Evolutionary conservation across 257 asterid species (phyloP), one percentile per base, ranked within the genome.

Genomic region (Salvia miltiorrhiza): DNA sequence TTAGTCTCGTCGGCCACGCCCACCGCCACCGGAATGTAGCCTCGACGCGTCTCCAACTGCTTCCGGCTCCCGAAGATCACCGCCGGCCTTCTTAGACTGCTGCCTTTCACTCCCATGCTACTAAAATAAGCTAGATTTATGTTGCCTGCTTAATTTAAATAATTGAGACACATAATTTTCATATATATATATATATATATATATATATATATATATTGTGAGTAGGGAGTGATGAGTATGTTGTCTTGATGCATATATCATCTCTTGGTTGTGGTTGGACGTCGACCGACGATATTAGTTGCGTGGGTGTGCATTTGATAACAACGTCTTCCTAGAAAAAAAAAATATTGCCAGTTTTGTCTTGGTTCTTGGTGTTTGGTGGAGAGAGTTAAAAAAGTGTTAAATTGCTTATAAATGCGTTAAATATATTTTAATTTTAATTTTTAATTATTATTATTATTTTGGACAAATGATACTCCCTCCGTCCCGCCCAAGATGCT

Each of bases 21-120:
- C 3, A 88, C 92, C 2, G 81, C 85, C 35, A 88, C 79, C 10
- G 90, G 95, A 47, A 88, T 63, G 59, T 83, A 88, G 0, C 92
- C 95, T 67, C 72, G 35, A 30, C 63, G 70, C 50, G n/a, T n/a
- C n/a, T n/a, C n/a, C n/a, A n/a, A n/a, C n/a, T n/a, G n/a, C n/a
- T 55, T 85, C 10, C 71, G 21, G 48, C 55, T 44, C 2, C 59
- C 70, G 4, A 77, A 59, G 30, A 83, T 67, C 47, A 72, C 39
- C 7, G 35, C 61, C 7, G 35, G 35, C 63, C 69, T 65, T 70
- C 80, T 76, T 74, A 86, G 20, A 48, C 55, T 79, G 43, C 87
- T 83, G 5, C 70, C 72, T 56, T 64, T 84, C 69, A 71, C 66
- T 41, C 92, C 92, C 92, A 82, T n/a, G n/a, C n/a, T n/a, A n/a